Evolutionary conservation across 345 rosid genomes (phyloP), one percentile per base, ranked within the genome.

Genomic region (Eucalyptus curtisii): DNA sequence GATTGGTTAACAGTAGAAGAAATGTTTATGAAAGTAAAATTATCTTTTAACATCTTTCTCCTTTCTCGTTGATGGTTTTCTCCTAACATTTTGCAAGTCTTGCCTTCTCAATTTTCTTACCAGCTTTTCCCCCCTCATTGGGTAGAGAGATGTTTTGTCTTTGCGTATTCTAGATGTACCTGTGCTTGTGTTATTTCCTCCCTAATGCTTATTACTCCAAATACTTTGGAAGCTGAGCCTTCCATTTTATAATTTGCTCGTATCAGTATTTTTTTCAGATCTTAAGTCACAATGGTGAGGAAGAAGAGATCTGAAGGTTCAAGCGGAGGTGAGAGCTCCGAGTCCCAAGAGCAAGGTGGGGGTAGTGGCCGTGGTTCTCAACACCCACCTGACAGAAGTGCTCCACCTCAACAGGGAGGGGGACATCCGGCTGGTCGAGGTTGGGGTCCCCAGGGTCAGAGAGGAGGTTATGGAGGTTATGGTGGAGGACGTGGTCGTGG

Each of bases 321-420:
- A 15, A 89, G 93, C 90, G 94, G 91, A 45, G 95, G 97, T n/a
- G 99, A 96, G 91, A 92, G 96, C 87, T 95, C 98, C 55, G 95
- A 89, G 88, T 57, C 96, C 33, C 97, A 93, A 55, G 98, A 94
- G 91, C 37, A 79, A 45, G 90, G 92, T 88, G 88, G 86, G 49
- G 93, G 89, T 64, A 42, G 93, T 71, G 96, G 95, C 76, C 95
- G 93, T 52, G 95, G 95, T 85, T 71, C 94, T 31, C 94, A 92
- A 86, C 95, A 91, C 7, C 94, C 91, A 47, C 25, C 91, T 37
- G 94, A 93, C 82, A 91, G 93, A 89, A 79, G 92, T 88, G 92
- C 88, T 86, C 89, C 89, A 11, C 94, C 91, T 76, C 96, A 92
- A 59, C 92, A 92, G 49, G 97, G 94, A 84, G 89, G 89, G 47